Evolutionary conservation across 2,329 filamentous ascomycete genomes (phyloP), one percentile per base, ranked within the genome.

Genomic region (Cytospora leucostoma): DNA sequence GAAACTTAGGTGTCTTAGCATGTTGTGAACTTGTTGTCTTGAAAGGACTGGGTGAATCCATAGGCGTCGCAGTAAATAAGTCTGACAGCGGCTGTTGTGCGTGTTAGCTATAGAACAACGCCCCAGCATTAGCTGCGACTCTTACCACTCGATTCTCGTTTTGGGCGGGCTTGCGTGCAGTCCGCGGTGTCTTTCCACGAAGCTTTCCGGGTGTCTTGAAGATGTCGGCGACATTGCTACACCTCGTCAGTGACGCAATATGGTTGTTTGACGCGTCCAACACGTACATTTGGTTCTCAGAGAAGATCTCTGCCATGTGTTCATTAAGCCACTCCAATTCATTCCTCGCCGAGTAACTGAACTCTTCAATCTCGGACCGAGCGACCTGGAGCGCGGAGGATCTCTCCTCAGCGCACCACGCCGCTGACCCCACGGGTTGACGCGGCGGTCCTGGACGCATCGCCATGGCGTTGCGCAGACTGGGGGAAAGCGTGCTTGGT

Each of bases 301-400:
- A 89, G 74, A 98, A 96, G 72, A 99, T 92, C 67, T 96, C 92
- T 56, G 87, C 87, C 94, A 99, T 97, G 76, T 99, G 95, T 78
- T 98, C 95, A 73, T 99, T 98, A 70, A 99, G 82, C 95, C 95
- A 99, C 74, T 98, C 93, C 72, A 98, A 81, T 75, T 99, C 95
- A 77, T 98, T 96, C 64, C 91, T 87, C 66, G 92, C 93, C 35
- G 93, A 92, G 78, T 91, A 98, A 51, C 91, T 87, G 73, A 98
- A 96, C 78, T 99, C 96, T 69, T 98, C 94, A 61, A 91, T 85
- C 75, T 98, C 95, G 62, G 92, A 85, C 54, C 89, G 83, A 17
- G 90, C 84, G 67, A 97, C 88, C 68, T 91, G 85, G 61, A 87
- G 80, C 15, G 92, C 88, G 71, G 93, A 90, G 51, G 88, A 84